Base-by-base conservation (phyloP, 2,329 filamentous ascomycete genomes). In the Claviceps digitariae region DNA sequence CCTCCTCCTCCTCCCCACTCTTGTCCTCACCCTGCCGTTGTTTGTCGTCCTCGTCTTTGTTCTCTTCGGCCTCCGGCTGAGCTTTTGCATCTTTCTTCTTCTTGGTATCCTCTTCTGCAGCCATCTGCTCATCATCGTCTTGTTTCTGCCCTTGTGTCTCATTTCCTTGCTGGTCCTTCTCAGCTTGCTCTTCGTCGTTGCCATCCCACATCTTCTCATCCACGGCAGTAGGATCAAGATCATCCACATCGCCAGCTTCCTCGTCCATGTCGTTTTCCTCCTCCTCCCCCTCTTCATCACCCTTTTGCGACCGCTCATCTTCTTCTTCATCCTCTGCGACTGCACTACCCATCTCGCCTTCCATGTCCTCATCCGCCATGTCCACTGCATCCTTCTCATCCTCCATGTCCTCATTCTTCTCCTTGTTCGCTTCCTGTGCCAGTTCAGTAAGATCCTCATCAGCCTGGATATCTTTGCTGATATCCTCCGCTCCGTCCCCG, bases 131-230 rank as follows among this genome's bases (percentile, higher is more conserved):
- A 50, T 84, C 78, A 50, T 84, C 78, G 15, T 81, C 76, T 56
- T 83, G 76, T 63, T 86, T 78, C 57, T 85, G 75, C 0, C 83
- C 84, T 62, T 87, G 83, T 21, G 86, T 73, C 55, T 88, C 77
- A 52, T 90, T 82, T 6, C 82, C 84, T 63, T 88, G 75, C 62
- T 88, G 86, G 46, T 96, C 86, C 60, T 93, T 93, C 48, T 91
- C 86, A 1, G 86, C 83, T 48, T 90, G 82, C 46, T 90, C 78
- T 45, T 88, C 84, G 52, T 85, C 83, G 50, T 85, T 83, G 41
- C 90, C 90, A 68, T 98, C 90, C 93, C 93, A 98, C 79, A 97
- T 90, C 74, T 97, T 98, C 72, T 98, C 94, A 65, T 98, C 94
- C 1, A 97, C 86, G 21, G 91, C 87, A 17, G 83, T 86, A 13